These are phyloP conservation scores for Yarrowia sp. DNA, from an alignment of 805 yeast species.

Conservation along the genomic window DNA sequence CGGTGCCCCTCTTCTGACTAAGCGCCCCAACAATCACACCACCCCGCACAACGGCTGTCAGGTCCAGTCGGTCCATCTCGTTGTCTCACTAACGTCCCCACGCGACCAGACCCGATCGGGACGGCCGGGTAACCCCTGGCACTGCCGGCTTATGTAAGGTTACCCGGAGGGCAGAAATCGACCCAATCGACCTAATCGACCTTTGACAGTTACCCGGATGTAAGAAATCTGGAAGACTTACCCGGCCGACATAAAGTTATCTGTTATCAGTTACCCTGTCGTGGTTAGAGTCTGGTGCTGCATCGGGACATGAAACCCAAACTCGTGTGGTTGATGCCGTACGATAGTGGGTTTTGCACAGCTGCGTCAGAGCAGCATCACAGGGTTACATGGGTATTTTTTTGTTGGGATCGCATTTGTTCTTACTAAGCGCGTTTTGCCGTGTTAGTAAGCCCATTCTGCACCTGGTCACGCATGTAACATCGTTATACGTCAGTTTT, in stretches of 20 bases:
- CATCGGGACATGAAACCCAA: not conserved
- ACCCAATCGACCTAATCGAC: no score
- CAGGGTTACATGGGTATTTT: no score
- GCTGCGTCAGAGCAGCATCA: no score
- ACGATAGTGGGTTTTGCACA: not conserved
- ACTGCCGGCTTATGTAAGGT: not conserved
- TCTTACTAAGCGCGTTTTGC: no score
- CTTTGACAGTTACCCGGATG: not conserved
- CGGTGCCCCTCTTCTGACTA: not conserved
- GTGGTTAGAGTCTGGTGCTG: not conserved
- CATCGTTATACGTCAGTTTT: not conserved
- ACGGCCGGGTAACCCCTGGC: not conserved
- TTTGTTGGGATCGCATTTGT: no score
- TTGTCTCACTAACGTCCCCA: conserved; percentile 3
- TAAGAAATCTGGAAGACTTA: not conserved
- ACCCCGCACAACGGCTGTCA: not conserved
- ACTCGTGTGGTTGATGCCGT: not conserved
- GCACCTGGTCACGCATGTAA: not conserved
- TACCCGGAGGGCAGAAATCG: not conserved
- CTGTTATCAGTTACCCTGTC: conserved; percentile 4
- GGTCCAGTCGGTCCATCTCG: not conserved
- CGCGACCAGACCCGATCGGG: conserved; percentile 6
- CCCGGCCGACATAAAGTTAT: not conserved
- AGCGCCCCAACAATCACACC: no score
- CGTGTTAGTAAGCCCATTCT: no score